These are phyloP conservation scores for Russula virescens DNA, from an alignment of 768 basidiomycete genomes.

Conservation along the genomic window DNA sequence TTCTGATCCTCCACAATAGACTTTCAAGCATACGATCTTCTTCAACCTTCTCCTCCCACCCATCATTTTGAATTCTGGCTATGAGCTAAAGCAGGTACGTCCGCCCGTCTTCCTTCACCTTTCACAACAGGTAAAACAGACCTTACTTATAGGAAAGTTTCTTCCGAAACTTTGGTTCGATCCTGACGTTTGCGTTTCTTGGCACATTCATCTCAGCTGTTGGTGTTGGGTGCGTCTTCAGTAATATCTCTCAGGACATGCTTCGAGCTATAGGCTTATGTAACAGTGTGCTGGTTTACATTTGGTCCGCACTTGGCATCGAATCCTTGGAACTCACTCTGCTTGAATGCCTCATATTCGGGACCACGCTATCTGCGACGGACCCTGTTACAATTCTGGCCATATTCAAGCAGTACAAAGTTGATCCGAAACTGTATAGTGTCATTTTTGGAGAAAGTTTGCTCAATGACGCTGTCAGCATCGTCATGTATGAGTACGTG, in stretches of 20 bases:
- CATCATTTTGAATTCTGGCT: slow-evolving; percentile 96
- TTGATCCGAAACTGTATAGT: slow-evolving; percentile 95
- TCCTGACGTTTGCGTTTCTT: slow-evolving; percentile 86
- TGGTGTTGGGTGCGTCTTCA: slow-evolving; percentile 77
- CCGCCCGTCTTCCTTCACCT: background rate
- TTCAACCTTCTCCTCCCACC: slow-evolving; percentile 98
- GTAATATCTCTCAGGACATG: background rate
- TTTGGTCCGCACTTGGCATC: slow-evolving; percentile 89
- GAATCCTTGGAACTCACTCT: slow-evolving; percentile 82
- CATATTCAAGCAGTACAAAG: slow-evolving; percentile 98
- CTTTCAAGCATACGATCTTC: slow-evolving; percentile 94
- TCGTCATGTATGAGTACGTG: slow-evolving; percentile 99
- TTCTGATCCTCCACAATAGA: slow-evolving; percentile 42
- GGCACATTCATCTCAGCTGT: slow-evolving; percentile 97
- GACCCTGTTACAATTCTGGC: slow-evolving; percentile 97
- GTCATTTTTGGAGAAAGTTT: slow-evolving; percentile 97
- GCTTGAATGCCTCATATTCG: slow-evolving; percentile 93
- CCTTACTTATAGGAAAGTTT: slow-evolving; percentile 75
- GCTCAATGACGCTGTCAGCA: slow-evolving; percentile 97
- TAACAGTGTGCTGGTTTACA: slow-evolving; percentile 83
- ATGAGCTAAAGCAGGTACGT: slow-evolving; percentile 90
- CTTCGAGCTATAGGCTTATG: slow-evolving; percentile 41
- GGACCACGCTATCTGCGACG: slow-evolving; percentile 93
- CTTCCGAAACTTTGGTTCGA: slow-evolving; percentile 97
- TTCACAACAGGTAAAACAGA: background rate